phyloP scores from a whole-genome alignment of 768 basidiomycete species.

The Russula emetica region DNA sequence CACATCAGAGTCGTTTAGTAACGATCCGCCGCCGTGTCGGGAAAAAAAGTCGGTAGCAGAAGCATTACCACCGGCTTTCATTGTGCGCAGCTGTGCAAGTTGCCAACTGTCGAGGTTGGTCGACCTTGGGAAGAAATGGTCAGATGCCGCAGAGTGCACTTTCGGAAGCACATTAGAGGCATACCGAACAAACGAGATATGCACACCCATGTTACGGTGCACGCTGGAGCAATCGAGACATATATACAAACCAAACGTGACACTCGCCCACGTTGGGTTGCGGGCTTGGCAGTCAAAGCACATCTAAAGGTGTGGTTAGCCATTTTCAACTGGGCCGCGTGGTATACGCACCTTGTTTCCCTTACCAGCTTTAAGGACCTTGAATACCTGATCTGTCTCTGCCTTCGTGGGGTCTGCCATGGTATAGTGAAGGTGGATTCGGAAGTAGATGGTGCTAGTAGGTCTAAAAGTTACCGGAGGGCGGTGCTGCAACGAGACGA shows the following conservation, averaged over 20 bases:
- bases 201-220: slow-evolving; percentile 96
- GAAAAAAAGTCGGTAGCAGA: slow-evolving; percentile 85
- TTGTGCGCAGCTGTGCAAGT: slow-evolving; percentile 80
- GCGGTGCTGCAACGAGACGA: neutral
- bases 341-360: slow-evolving; percentile 66
- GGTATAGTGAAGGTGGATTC: neutral
- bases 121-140: slow-evolving; percentile 50
- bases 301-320: slow-evolving; percentile 41
- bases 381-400: slow-evolving; percentile 85
- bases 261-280: slow-evolving; percentile 97
- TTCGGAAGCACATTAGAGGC: slow-evolving; percentile 29
- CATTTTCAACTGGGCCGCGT: neutral
- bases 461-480: neutral
- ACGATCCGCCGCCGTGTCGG: slow-evolving; percentile 72
- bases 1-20: slow-evolving; percentile 68
- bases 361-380: slow-evolving; percentile 75
- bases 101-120: slow-evolving; percentile 97
- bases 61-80: slow-evolving; percentile 95
- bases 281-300: slow-evolving; percentile 96
- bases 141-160: neutral
- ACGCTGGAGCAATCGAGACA: slow-evolving; percentile 95
- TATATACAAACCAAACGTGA: slow-evolving; percentile 95
- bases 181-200: slow-evolving; percentile 94
- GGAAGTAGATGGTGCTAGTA: neutral
- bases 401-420: slow-evolving; percentile 80